These are phyloP conservation scores for Toxoplasma gondii DNA, from an alignment of 169 alveolate species.

Conservation along the genomic window DNA sequence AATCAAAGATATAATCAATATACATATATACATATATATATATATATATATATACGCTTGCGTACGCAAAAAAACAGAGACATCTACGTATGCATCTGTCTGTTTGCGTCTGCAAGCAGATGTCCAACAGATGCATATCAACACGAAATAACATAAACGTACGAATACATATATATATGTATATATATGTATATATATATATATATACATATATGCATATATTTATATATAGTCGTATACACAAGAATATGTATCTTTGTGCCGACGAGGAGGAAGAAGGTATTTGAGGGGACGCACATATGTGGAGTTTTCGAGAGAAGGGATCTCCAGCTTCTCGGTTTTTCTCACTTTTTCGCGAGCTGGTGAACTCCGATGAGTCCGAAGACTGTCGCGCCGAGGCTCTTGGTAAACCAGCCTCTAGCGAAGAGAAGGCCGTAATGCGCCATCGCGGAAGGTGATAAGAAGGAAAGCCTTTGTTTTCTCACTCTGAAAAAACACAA, in stretches of 20 bases:
- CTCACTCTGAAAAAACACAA: not conserved
- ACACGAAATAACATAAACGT: not conserved
- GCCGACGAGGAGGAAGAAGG: no score
- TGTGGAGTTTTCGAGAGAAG: no score
- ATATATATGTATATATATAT: not conserved
- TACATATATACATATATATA: not conserved
- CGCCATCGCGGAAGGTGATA: not conserved
- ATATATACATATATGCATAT: not conserved
- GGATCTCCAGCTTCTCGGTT: no score
- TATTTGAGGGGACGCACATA: no score
- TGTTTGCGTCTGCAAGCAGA: not conserved
- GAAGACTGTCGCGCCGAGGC: conserved; percentile 34
- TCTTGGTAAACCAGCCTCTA: conserved; percentile 52
- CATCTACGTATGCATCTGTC: not conserved
- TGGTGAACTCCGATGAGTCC: conserved; percentile 49
- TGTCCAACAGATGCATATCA: not conserved
- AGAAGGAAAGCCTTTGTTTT: not conserved
- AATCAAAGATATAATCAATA: not conserved
- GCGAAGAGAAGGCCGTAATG: conserved; percentile 49
- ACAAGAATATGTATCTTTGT: no score
- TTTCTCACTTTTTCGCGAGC: conserved; percentile 41
- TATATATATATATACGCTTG: not conserved
- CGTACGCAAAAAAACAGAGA: not conserved
- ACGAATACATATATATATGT: not conserved
- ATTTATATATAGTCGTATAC: no score